Percentiles rank a stretch among this genome's conserved stretches.
Conservation (phyloP, 2,329 filamentous ascomycete genomes). For the Sporothrix sp. region DNA sequence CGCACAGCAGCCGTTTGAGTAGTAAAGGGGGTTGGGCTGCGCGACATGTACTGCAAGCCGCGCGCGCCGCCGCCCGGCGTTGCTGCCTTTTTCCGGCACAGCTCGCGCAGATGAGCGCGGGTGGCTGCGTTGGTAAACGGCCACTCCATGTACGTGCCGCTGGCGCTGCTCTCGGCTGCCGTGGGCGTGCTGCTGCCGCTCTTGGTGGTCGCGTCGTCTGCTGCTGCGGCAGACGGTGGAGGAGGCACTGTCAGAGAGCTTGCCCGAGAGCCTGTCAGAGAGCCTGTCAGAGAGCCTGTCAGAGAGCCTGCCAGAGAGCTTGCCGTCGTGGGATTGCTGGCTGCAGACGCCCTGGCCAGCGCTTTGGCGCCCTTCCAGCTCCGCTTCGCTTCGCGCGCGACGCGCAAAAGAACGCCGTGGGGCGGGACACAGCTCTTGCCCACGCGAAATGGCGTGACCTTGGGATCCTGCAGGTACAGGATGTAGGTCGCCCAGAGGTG, state of each 20-base stretch:
- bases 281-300: not conserved
- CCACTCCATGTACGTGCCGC: slow-evolving; percentile 46
- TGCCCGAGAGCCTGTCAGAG: not conserved
- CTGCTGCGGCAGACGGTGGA: not conserved
- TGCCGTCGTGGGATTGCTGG: not conserved
- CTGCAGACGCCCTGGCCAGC: slow-evolving; percentile 19
- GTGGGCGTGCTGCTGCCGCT: slow-evolving; percentile 50
- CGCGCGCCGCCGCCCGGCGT: slow-evolving; percentile 32
- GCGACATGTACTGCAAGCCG: slow-evolving; percentile 38
- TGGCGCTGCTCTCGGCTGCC: slow-evolving; percentile 28
- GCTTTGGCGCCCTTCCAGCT: slow-evolving; percentile 55
- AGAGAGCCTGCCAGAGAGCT: not conserved
- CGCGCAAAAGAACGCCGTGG: slow-evolving; percentile 53
- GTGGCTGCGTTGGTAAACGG: slow-evolving; percentile 55
- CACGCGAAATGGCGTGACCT: slow-evolving; percentile 55
- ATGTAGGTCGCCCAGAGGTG: slow-evolving; percentile 58
- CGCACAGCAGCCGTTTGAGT: slow-evolving; percentile 37
- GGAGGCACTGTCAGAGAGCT: not conserved
- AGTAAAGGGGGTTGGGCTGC: slow-evolving; percentile 48
- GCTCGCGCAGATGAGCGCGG: slow-evolving; percentile 49
- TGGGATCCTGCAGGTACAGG: slow-evolving; percentile 56
- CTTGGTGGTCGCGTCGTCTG: slow-evolving; percentile 26
- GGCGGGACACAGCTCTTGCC: slow-evolving; percentile 55
- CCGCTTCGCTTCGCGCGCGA: slow-evolving; percentile 55
- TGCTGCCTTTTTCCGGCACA: slow-evolving; percentile 48